Evolutionary conservation across 148 eudicot genomes (phyloP), one percentile per base, ranked within the genome.

Genomic region (Rheum nobile): DNA sequence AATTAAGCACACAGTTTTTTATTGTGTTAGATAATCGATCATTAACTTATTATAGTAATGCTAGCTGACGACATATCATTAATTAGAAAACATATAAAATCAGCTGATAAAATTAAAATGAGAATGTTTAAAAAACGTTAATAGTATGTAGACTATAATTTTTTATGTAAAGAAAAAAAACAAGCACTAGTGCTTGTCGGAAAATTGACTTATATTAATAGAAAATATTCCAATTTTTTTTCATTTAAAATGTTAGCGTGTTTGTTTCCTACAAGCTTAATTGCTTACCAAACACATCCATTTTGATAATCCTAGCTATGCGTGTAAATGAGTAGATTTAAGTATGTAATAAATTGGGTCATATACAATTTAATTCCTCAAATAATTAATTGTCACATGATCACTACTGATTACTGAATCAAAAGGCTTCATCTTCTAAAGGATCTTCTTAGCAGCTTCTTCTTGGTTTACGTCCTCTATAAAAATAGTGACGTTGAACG

Each of bases 401-500:
- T 65, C 70, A 24, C 26, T 26, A 24, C 4, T 26, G n/a, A n/a
- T n/a, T 48, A 48, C 21, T 48, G 14, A 48, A 48, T 48, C 21
- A 65, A 65, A 65, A 16, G 39, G 68, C 37, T 31, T 28, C 6
- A 26, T 57, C 14, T 7, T 57, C 14, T 0, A 57, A 65, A 63
- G 69, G 9, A 63, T 31, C 41, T 63, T 17, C 37, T 63, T 31
- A 63, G 69, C 72, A 70, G 47, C 72, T 70, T 70, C 72, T 39
- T 31, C 8, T 71, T 24, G 17, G 6, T 2, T 38, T 42, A 26
- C 34, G 4, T 37, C 19, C 28, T n/a, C 13, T 37, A 19, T 17
- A 19, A 41, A 68, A 69, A 35, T 8, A 41, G 50, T 71, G 73
- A 41, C 73, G 73, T 71, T 71, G 48, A 71, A 41, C 73, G 48